These are phyloP conservation scores for Vigna mungo DNA, from an alignment of 306 rosid species.

Conservation along the genomic window DNA sequence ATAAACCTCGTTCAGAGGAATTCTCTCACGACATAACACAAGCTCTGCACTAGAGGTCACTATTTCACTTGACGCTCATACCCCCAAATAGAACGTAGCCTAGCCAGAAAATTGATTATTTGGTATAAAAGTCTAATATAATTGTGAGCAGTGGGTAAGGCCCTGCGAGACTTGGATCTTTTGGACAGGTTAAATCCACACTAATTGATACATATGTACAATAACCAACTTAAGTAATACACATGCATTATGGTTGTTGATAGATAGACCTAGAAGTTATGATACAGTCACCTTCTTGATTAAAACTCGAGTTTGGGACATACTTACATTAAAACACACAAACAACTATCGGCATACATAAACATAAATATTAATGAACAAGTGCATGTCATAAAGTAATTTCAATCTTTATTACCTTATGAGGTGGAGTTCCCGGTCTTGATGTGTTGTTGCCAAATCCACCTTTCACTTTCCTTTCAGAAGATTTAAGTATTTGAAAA, in stretches of 20 bases:
- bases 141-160: background rate
- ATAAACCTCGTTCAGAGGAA: no score
- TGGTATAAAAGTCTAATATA: constrained; percentile 4
- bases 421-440: constrained; percentile 62
- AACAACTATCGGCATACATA: background rate
- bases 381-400: constrained; percentile 22
- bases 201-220: constrained; percentile 4
- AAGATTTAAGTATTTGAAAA: constrained; percentile 57
- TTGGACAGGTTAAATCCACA: background rate
- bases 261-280: constrained; percentile 10
- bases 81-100: background rate
- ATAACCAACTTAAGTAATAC: constrained; percentile 11
- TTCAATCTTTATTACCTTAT: constrained; percentile 48
- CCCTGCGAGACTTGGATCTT: background rate
- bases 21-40: background rate
- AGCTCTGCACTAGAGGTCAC: constrained; percentile 18
- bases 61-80: background rate
- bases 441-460: constrained; percentile 53
- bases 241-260: background rate
- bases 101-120: constrained; percentile 3
- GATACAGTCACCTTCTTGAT: constrained; percentile 5
- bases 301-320: constrained; percentile 12
- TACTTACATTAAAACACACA: constrained; percentile 34
- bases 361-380: constrained; percentile 16
- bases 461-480: constrained; percentile 56